Base-by-base conservation (phyloP, 164 flowering plant genomes). In the Hamamelis virginiana region DNA sequence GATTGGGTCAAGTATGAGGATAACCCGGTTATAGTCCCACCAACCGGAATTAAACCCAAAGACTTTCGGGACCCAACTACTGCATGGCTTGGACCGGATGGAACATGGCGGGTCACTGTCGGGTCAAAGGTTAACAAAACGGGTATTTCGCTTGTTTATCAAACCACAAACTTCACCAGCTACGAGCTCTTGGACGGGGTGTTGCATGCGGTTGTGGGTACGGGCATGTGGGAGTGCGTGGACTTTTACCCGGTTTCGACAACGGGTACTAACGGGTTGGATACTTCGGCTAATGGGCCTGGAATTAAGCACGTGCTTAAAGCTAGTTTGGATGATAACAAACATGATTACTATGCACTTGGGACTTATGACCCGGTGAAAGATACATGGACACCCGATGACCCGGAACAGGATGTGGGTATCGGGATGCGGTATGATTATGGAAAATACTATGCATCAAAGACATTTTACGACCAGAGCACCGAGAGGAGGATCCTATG, bases 181-280 rank as follows among this genome's bases (percentile, higher is more conserved):
- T 86, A 56, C 56, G 70, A 76, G 63, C 76, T 76, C 1, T 38
- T 72, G 65, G 80, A 77, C 1, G 65, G 73, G 18, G 11, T 70
- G 0, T 62, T 86, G 63, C 89, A 86, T 48, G 75, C 65, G 45
- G 89, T 86, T 15, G 77, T 78, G 67, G 82, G 83, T 22, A 86
- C 89, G 67, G 89, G 89, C 25, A 86, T 86, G 89, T 86, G 89
- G 89, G 89, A 86, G 56, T 86, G 89, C 52, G 81, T 84, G 25
- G 90, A 86, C 66, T 80, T 86, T 71, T 86, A 70, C 77, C 90
- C 90, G 67, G 80, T 86, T 6, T 72, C 86, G 0, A 70, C 66
- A 4, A 68, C 61, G 11, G 75, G 76, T 48, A 16, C 57, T 0
- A 45, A 27, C 4, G 88, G 88, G 45, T 62, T 86, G 69, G 88